Base-by-base conservation (phyloP, 2,329 filamentous ascomycete genomes). In the Penicillium sp. region DNA sequence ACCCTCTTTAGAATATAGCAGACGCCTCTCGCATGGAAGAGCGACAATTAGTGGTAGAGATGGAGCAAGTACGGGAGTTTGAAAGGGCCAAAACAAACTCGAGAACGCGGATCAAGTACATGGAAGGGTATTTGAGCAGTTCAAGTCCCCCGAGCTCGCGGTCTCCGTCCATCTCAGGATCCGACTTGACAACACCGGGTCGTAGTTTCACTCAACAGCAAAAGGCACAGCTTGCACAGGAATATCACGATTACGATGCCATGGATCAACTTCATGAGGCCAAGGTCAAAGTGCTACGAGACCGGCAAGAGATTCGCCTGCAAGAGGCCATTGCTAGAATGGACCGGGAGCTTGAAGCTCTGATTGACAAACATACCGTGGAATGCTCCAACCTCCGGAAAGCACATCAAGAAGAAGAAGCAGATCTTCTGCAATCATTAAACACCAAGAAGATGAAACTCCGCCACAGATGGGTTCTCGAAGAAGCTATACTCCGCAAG, bases 231-330 rank as follows among this genome's bases (percentile, higher is more conserved):
- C 71, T 82, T 1, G 76, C 75, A n/a, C 78, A 81, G 66, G 76
- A 79, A 64, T 79, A 81, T 48, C 79, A 76, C 29, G 73, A 76
- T 60, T 74, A 78, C 29, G 75, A 80, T 35, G 73, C 72, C 8
- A 81, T 82, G 75, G 78, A 80, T 56, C 71, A 73, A 26, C 71
- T 82, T 1, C 80, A 82, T 53, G 67, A 75, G 17, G 74, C 79
- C 8, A 80, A 78, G 38, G 80, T 82, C 66, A 81, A 82, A 61
- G 80, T 82, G 13, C 72, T 82, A 19, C 76, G 80, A 19, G 80
- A 81, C 41, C 76, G 74, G n/a, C 80, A 82, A 61, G 78, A 82
- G 53, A 71, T 76, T 38, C 73, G 74, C 45, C 68, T 80, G 7
- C 75, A 78, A 49, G 78, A 78, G 54, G 71, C 77, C 4, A 71